Evolutionary conservation across 2,329 filamentous ascomycete genomes (phyloP), one percentile per base, ranked within the genome.

Genomic region (Diaporthe velutina): DNA sequence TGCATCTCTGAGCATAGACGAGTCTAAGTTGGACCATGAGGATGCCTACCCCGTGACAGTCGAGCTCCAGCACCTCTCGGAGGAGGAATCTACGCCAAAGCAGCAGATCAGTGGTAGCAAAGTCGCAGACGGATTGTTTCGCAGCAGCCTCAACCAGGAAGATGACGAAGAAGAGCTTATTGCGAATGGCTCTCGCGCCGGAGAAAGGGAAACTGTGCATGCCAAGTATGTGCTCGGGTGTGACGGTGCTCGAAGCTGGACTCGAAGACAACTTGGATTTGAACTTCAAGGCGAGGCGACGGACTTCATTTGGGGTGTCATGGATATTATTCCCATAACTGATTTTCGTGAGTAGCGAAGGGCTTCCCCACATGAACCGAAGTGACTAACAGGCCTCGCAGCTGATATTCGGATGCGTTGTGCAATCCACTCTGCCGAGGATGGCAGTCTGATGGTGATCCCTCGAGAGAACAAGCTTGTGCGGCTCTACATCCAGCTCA

Each of bases 201-300:
- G 82, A 78, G 76, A 77, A 78, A 79, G 81, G 66, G 88, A 90
- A 77, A 79, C 81, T 0, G 83, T 92, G 3, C 87, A 84, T 52
- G 87, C 89, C 8, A 92, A 92, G 79, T 94, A 93, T 76, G 85
- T 94, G 40, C 86, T 95, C 5, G 93, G 92, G 0, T 92, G 90
- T 58, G 93, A 94, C 76, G 93, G 93, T 0, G 92, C 93, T 0
- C 91, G 92, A 78, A 91, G 88, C 73, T 93, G 91, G 90, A 90
- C 90, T 0, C 84, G 92, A 52, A 85, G 87, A 71, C 86, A 90
- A 72, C 83, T 94, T 88, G 80, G 79, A 1, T 79, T 80, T 52
- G 73, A 77, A 54, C 73, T 81, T 25, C 73, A 78, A 25, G 80
- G 80, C 12, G 80, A 81, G 30, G 76, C 77, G 25, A 80, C 80